These are phyloP conservation scores for Cladosporium sp. DNA, from an alignment of 2,329 filamentous ascomycete genomes.

Conservation along the genomic window DNA sequence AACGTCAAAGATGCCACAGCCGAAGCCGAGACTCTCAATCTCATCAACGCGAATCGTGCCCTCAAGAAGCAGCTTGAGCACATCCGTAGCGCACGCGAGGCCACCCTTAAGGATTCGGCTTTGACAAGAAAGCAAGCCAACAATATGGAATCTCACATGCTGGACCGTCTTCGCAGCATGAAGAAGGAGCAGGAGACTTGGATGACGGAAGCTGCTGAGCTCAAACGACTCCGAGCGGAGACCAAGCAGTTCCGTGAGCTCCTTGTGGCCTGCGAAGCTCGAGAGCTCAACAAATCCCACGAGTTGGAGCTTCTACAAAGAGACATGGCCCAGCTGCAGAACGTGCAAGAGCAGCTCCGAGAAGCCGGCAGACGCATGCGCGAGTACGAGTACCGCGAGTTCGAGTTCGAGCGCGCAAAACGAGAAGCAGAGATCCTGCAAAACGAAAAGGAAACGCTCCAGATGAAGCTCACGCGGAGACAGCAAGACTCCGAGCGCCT, in stretches of 20 bases:
- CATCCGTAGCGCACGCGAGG: conserved; percentile 27
- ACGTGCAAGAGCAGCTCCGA: conserved; percentile 53
- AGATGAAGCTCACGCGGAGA: conserved; percentile 50
- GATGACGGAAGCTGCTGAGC: conserved; percentile 52
- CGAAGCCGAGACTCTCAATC: conserved; percentile 75
- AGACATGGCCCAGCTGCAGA: conserved; percentile 54
- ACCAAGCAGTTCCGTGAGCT: conserved; percentile 55
- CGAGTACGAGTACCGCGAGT: conserved; percentile 58
- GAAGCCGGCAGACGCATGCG: conserved; percentile 56
- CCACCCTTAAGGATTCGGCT: conserved; percentile 28
- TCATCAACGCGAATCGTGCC: conserved; percentile 69
- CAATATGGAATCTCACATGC: conserved; percentile 58
- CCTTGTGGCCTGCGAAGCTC: conserved; percentile 62
- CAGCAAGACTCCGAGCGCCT: conserved; percentile 46
- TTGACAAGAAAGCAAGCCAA: conserved; percentile 58
- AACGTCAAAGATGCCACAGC: conserved; percentile 70
- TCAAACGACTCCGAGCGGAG: conserved; percentile 51
- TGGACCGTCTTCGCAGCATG: conserved; percentile 26
- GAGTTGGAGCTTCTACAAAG: conserved; percentile 58
- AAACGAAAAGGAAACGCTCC: conserved; percentile 53
- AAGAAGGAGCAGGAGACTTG: conserved; percentile 30
- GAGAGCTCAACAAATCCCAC: conserved; percentile 59
- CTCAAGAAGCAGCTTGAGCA: conserved; percentile 60
- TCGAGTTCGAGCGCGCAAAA: conserved; percentile 51
- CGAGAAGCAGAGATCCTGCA: conserved; percentile 55